Evolutionary conservation across 495 filamentous ascomycete species (phyloP).

Genomic region (Hamigera avellanea): DNA sequence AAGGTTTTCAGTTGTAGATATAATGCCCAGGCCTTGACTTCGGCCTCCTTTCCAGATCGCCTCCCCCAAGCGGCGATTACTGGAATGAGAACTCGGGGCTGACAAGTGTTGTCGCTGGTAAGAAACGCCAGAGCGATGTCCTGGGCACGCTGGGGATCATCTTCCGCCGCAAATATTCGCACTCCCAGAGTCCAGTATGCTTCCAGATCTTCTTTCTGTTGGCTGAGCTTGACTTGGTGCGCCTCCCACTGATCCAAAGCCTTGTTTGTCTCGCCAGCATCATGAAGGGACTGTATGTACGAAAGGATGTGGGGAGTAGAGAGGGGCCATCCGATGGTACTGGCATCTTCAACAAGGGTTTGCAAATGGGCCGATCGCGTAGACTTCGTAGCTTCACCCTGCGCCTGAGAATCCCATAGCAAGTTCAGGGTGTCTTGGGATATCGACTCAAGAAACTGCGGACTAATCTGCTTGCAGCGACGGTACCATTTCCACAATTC

Average conservation of each 20-base stretch:
- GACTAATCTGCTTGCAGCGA: constrained; percentile 29
- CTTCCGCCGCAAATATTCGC: constrained; percentile 48
- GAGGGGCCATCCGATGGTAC: constrained; percentile 39
- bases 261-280: constrained; percentile 42
- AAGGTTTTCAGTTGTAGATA: constrained; percentile 51
- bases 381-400: constrained; percentile 26
- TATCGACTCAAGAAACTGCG: constrained; percentile 24
- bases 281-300: constrained; percentile 52
- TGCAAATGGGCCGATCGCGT: constrained; percentile 47
- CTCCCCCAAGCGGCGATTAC: constrained; percentile 39
- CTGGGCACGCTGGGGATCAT: constrained; percentile 51
- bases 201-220: constrained; percentile 36
- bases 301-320: constrained; percentile 45
- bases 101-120: constrained; percentile 31
- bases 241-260: constrained; percentile 58
- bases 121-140: constrained; percentile 49
- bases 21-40: constrained; percentile 51
- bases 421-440: constrained; percentile 23
- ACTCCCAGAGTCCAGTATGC: constrained; percentile 60
- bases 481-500: constrained; percentile 36
- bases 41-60: constrained; percentile 23
- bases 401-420: constrained; percentile 35
- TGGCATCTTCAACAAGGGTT: constrained; percentile 49
- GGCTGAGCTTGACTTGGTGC: constrained; percentile 38
- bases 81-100: constrained; percentile 54